Percentiles rank a stretch among this genome's conserved stretches.
These are phyloP conservation scores for Pyrenochaeta sp. DNA, from an alignment of 2,329 filamentous ascomycete genomes.

Conservation along the genomic window DNA sequence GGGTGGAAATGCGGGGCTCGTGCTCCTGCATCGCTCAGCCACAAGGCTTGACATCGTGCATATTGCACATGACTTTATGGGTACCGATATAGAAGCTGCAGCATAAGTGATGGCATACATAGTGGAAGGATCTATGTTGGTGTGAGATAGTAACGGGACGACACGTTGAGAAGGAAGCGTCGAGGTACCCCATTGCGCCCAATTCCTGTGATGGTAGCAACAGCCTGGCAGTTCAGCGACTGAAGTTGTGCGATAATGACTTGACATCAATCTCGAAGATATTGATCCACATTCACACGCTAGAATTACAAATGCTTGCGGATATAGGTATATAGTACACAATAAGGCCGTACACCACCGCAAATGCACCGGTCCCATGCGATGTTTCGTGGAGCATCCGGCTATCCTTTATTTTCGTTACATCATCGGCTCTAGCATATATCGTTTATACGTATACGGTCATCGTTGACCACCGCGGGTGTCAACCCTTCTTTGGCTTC, in stretches of 20 bases:
- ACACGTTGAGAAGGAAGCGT: background rate
- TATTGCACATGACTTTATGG: no score
- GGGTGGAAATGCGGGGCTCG: no score
- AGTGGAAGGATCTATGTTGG: no score
- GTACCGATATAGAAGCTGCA: no score
- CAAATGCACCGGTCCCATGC: background rate
- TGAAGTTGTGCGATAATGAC: background rate
- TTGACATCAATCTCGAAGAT: background rate
- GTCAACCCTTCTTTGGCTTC: slow-evolving; percentile 15
- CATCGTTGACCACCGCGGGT: background rate
- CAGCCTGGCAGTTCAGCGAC: background rate
- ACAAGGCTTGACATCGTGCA: no score
- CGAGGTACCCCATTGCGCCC: background rate
- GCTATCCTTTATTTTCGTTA: background rate
- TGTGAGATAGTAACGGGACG: background rate
- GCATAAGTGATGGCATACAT: no score
- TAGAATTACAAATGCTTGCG: background rate
- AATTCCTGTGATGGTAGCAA: background rate
- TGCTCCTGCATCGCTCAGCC: no score
- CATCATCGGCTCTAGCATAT: background rate
- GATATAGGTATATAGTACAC: slow-evolving; percentile 16
- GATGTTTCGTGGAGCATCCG: background rate
- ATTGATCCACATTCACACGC: background rate
- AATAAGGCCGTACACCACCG: background rate
- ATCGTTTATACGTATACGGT: background rate